Evolutionary conservation across 2,329 filamentous ascomycete genomes (phyloP).

Genomic region (Claviceps purpurea): DNA sequence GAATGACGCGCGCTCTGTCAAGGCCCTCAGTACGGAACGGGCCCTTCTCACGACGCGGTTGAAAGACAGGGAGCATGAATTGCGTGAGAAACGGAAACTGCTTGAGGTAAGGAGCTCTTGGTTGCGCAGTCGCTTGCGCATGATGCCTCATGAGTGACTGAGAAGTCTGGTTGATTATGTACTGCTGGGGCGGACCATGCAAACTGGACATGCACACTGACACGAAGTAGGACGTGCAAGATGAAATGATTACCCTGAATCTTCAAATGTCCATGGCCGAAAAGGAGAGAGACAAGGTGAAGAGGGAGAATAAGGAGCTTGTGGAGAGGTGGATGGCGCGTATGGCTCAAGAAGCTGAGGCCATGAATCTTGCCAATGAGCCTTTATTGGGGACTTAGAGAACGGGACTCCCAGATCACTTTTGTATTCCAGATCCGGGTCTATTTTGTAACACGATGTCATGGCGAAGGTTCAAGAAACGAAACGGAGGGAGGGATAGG

Average conservation of each 20-base stretch:
- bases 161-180: no score
- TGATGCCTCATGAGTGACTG: no score
- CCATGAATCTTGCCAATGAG: conserved; percentile 62
- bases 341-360: conserved; percentile 75
- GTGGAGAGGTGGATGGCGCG: conserved; percentile 84
- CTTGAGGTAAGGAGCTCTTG: conserved; percentile 44
- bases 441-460: no score
- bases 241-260: conserved; percentile 80
- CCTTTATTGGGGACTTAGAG: conserved; percentile 14
- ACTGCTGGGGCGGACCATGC: no score
- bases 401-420: no score
- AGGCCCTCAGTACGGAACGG: conserved; percentile 48
- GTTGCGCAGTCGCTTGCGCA: no score
- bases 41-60: conserved; percentile 50
- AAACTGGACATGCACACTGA: background rate
- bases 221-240: conserved; percentile 57
- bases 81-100: conserved; percentile 70
- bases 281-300: conserved; percentile 57
- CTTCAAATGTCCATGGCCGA: conserved; percentile 81
- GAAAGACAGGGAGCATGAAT: conserved; percentile 72
- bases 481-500: no score
- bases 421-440: no score
- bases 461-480: no score
- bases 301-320: conserved; percentile 75
- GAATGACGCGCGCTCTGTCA: conserved; percentile 48